Evolutionary conservation across 2,329 filamentous ascomycete genomes (phyloP).

Genomic region (Hirsutella rhossiliensis): DNA sequence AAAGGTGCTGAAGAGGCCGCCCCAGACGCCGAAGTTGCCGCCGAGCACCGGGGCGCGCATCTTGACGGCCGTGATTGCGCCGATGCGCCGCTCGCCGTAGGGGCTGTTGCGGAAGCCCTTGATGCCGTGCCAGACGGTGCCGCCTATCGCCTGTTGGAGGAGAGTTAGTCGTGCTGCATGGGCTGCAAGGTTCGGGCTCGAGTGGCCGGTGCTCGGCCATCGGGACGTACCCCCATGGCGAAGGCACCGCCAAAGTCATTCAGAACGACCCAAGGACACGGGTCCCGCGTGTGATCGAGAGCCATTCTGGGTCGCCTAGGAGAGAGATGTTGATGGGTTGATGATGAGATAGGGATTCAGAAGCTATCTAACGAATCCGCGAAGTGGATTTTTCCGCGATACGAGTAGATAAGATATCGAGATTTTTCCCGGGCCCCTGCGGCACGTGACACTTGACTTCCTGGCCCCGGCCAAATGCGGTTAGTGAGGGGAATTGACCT

Average conservation of each 20-base stretch:
- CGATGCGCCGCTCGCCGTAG: constrained; percentile 90
- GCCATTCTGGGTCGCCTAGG: not conserved
- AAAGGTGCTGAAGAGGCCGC: constrained; percentile 88
- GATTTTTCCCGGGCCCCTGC: too few relatives aligned
- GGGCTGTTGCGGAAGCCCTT: constrained; percentile 88
- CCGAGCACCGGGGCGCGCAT: constrained; percentile 90
- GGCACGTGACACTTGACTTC: too few relatives aligned
- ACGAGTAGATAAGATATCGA: too few relatives aligned
- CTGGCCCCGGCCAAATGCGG: too few relatives aligned
- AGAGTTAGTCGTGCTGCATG: not conserved
- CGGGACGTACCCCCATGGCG: constrained; percentile 71
- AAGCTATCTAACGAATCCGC: too few relatives aligned
- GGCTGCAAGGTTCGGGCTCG: too few relatives aligned
- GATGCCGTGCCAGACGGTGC: constrained; percentile 89
- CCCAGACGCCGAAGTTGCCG: constrained; percentile 97
- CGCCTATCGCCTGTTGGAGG: constrained; percentile 50
- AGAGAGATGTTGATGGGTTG: too few relatives aligned
- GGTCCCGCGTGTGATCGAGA: constrained; percentile 95
- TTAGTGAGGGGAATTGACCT: too few relatives aligned
- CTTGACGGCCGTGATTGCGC: constrained; percentile 94
- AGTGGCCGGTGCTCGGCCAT: not conserved
- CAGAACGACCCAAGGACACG: constrained; percentile 91
- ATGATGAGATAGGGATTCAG: too few relatives aligned
- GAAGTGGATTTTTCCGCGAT: too few relatives aligned
- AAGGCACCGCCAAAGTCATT: constrained; percentile 98